A percentile compares a stretch with the other conserved stretches of the same genome.
Conservation (phyloP, 768 basidiomycete species). For the Pleurotus pulmonarius region DNA sequence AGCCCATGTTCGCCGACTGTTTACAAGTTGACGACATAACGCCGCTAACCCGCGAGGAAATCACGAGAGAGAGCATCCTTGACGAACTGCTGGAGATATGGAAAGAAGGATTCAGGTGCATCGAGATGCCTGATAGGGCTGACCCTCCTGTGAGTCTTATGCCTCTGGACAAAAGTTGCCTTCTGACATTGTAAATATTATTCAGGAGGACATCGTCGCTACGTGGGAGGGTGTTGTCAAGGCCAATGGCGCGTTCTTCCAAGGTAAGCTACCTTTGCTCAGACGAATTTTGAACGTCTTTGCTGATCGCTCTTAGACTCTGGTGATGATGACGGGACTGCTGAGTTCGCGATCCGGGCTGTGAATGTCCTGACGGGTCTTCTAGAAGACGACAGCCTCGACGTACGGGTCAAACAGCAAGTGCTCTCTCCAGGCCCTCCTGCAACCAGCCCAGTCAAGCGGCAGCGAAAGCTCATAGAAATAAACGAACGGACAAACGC, state of each 20-base stretch:
- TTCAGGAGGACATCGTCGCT: slow-evolving; percentile 41
- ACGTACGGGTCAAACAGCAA: slow-evolving; percentile 28
- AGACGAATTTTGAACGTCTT: neutral
- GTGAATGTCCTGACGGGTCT: slow-evolving; percentile 45
- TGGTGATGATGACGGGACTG: slow-evolving; percentile 34
- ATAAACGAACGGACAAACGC: slow-evolving; percentile 26
- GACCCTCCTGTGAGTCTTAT: slow-evolving; percentile 45
- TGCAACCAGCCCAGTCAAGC: slow-evolving; percentile 11
- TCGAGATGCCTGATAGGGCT: slow-evolving; percentile 43
- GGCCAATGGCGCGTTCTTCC: slow-evolving; percentile 39
- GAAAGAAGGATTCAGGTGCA: slow-evolving; percentile 38
- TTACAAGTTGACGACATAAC: slow-evolving; percentile 52
- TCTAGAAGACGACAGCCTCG: slow-evolving; percentile 41
- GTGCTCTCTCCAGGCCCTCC: slow-evolving; percentile 1
- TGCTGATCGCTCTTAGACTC: slow-evolving; percentile 28
- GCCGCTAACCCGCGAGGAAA: slow-evolving; percentile 53
- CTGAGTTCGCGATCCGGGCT: slow-evolving; percentile 36
- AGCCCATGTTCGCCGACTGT: slow-evolving; percentile 50
- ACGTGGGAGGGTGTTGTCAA: slow-evolving; percentile 59
- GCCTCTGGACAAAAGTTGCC: neutral
- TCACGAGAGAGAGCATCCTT: slow-evolving; percentile 50
- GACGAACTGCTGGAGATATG: slow-evolving; percentile 50
- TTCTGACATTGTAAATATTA: neutral
- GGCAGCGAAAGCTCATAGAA: neutral
- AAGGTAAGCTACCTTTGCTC: slow-evolving; percentile 31